Evolutionary conservation across 2,329 filamentous ascomycete species (phyloP).

Genomic region (Trichoderma sp.): DNA sequence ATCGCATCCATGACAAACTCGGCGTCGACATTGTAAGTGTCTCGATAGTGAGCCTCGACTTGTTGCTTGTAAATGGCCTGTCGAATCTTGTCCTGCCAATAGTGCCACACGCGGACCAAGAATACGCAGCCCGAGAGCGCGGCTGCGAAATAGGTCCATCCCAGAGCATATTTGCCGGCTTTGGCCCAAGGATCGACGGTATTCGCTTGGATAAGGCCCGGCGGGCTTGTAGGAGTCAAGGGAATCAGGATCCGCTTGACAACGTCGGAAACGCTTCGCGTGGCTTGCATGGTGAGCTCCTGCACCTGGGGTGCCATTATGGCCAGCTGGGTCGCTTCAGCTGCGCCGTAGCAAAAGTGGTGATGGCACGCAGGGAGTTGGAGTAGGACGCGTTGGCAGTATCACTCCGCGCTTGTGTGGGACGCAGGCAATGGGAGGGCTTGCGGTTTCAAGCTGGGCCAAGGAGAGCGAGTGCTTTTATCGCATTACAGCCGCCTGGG

Average conservation of each 20-base stretch:
- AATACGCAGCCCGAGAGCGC: constrained; percentile 68
- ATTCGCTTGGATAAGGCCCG: constrained; percentile 63
- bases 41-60: constrained; percentile 64
- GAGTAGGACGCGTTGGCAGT: neutral
- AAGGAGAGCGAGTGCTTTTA: constrained; percentile 22
- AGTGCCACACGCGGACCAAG: constrained; percentile 76
- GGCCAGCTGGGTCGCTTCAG: constrained; percentile 32
- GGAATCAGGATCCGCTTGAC: constrained; percentile 62
- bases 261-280: constrained; percentile 42
- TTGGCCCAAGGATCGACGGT: constrained; percentile 76
- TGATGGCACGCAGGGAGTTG: constrained; percentile 33
- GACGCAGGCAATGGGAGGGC: constrained; percentile 33
- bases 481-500: constrained; percentile 17
- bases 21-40: constrained; percentile 54
- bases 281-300: constrained; percentile 38
- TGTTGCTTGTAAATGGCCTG: constrained; percentile 87
- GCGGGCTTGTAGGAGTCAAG: constrained; percentile 59
- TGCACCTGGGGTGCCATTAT: constrained; percentile 46
- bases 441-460: constrained; percentile 17
- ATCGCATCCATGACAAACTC: constrained; percentile 49
- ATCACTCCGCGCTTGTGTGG: constrained; percentile 24
- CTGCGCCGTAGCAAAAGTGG: constrained; percentile 24
- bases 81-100: constrained; percentile 90
- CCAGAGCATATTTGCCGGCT: constrained; percentile 81
- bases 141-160: constrained; percentile 86